Evolutionary conservation across 768 basidiomycete species (phyloP).

Genomic region (Lentinula lateritia): DNA sequence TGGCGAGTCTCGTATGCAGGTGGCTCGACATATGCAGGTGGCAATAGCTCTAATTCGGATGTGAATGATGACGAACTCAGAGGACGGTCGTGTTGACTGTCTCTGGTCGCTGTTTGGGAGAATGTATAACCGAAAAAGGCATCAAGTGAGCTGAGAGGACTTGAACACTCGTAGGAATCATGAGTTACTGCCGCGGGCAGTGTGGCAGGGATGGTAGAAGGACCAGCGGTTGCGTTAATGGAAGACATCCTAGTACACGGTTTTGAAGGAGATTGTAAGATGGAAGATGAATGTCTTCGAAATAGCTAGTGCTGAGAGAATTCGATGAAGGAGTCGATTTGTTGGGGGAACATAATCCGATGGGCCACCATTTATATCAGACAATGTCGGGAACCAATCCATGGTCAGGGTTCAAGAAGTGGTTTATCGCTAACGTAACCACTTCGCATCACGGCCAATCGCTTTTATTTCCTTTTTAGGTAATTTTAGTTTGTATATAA

Average conservation of each 20-base stretch:
- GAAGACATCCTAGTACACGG: background rate
- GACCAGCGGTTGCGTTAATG: background rate
- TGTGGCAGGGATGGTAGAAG: background rate
- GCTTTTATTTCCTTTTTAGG: background rate
- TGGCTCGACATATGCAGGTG: conserved; percentile 12
- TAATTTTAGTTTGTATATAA: background rate
- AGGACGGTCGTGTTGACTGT: conserved; percentile 37
- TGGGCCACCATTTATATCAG: background rate
- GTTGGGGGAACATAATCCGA: background rate
- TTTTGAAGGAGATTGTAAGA: background rate
- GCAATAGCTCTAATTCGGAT: conserved; percentile 17
- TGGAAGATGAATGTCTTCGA: background rate
- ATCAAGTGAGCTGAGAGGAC: conserved; percentile 13
- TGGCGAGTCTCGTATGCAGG: conserved; percentile 41
- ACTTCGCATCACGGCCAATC: background rate
- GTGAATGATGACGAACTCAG: conserved; percentile 5
- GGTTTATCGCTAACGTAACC: background rate
- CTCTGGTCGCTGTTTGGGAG: conserved; percentile 25
- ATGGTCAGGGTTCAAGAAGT: background rate
- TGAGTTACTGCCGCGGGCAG: background rate
- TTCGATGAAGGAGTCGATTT: background rate
- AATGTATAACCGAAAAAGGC: conserved; percentile 33
- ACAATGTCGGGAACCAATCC: background rate
- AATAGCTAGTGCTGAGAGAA: background rate
- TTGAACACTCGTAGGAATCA: background rate